Percentiles rank a stretch among this genome's conserved stretches.
Conservation (phyloP, 2,329 filamentous ascomycete genomes). For the Elsinoe batatas region DNA sequence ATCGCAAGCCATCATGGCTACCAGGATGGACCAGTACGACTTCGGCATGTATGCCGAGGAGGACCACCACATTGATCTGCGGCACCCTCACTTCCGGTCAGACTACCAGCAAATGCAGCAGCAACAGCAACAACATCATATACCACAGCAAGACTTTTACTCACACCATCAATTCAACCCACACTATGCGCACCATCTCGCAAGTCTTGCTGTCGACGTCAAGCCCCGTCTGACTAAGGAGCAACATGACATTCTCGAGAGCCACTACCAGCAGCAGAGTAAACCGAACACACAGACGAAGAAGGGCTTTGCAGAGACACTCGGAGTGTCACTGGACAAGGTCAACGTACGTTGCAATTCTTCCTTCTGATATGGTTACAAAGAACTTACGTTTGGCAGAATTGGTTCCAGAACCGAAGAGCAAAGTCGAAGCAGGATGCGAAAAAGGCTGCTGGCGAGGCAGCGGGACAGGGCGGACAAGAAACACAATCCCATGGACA, state of each 20-base stretch:
- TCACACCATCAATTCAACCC: not conserved
- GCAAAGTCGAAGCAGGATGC: constrained; percentile 45
- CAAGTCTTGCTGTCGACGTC: constrained; percentile 29
- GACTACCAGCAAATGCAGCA: constrained; percentile 2
- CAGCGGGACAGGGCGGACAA: not conserved
- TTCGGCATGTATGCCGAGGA: constrained; percentile 15
- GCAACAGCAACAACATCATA: constrained; percentile 6
- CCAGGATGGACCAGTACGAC: constrained; percentile 17
- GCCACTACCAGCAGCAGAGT: constrained; percentile 38
- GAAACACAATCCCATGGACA: constrained; percentile 11
- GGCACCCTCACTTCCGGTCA: constrained; percentile 16
- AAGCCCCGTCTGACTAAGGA: constrained; percentile 44
- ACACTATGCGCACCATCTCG: constrained; percentile 19
- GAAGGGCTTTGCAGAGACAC: constrained; percentile 39
- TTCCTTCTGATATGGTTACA: not conserved
- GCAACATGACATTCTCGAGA: constrained; percentile 43
- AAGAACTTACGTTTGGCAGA: constrained; percentile 32
- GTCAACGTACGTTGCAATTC: constrained; percentile 37
- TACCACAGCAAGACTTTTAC: constrained; percentile 12
- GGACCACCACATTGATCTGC: constrained; percentile 16
- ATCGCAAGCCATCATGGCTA: not conserved
- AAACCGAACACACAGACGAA: constrained; percentile 43
- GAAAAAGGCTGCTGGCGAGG: constrained; percentile 33
- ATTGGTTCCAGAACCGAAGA: constrained; percentile 46
- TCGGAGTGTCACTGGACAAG: constrained; percentile 43